These are phyloP conservation scores for Decorospora gaudefroyi DNA, from an alignment of 2,329 filamentous ascomycete genomes.

Conservation along the genomic window DNA sequence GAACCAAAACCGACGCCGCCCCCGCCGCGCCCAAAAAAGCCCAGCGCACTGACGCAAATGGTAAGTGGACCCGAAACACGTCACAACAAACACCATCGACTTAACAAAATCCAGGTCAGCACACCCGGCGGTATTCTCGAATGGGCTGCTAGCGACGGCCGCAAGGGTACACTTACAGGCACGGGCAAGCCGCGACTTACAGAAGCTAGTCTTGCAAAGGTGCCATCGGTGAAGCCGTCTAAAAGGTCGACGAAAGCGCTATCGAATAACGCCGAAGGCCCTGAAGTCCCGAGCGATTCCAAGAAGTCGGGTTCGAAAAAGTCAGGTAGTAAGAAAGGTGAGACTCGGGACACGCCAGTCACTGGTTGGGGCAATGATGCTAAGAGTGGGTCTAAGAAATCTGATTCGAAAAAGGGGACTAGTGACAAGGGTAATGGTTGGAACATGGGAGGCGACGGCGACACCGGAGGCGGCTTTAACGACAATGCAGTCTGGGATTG, in stretches of 20 bases:
- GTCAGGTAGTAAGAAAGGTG: not conserved
- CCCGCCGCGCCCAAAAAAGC: conserved; percentile 4
- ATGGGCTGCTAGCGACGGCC: conserved; percentile 43
- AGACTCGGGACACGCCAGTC: not conserved
- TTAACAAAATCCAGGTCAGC: conserved; percentile 19
- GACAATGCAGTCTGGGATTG: not conserved
- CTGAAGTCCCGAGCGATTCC: not conserved
- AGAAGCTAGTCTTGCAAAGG: conserved; percentile 18
- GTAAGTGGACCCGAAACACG: not conserved
- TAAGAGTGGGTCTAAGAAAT: not conserved
- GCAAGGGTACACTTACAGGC: conserved; percentile 32
- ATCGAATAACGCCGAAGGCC: not conserved
- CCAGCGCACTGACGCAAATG: conserved; percentile 19
- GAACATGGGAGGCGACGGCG: not conserved
- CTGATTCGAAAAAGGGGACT: not conserved
- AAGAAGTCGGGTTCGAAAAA: conserved; percentile 7
- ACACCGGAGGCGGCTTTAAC: not conserved
- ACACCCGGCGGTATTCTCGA: conserved; percentile 37
- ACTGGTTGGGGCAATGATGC: not conserved
- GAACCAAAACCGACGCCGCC: conserved; percentile 20
- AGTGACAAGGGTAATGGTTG: not conserved
- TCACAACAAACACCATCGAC: not conserved
- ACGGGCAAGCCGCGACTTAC: conserved; percentile 22
- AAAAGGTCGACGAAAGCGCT: conserved; percentile 10
- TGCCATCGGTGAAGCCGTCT: conserved; percentile 12